Percentiles rank a stretch among this genome's conserved stretches.
Conservation (phyloP, 257 asterid species). For the Ligustrum vulgare region DNA sequence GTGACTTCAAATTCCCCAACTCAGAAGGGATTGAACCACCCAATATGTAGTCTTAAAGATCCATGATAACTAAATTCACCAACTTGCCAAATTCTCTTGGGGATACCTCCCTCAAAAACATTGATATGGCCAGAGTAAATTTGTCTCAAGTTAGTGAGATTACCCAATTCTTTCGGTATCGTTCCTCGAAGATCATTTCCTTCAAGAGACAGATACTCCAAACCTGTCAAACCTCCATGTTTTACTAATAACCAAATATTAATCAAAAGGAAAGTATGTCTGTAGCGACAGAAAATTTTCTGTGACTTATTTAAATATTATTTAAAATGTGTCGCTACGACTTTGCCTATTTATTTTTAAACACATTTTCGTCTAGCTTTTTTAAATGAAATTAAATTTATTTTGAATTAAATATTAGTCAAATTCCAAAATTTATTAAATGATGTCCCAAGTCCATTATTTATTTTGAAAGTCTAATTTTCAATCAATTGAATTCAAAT, state of each 20-base stretch:
- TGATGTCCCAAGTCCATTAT: too few species aligned
- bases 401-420: too few species aligned
- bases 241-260: background rate
- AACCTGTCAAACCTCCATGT: conserved; percentile 49
- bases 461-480: too few species aligned
- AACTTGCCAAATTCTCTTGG: conserved; percentile 74
- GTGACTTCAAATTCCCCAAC: conserved; percentile 61
- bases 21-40: conserved; percentile 74
- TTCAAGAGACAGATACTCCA: conserved; percentile 72
- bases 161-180: conserved; percentile 73
- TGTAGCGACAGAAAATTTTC: too few species aligned
- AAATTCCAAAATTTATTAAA: too few species aligned
- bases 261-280: too few species aligned
- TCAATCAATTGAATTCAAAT: too few species aligned
- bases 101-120: conserved; percentile 72
- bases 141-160: conserved; percentile 72
- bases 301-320: too few species aligned
- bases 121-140: conserved; percentile 73
- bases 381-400: too few species aligned
- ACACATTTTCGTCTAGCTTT: too few species aligned
- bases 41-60: conserved; percentile 67
- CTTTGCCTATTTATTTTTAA: too few species aligned
- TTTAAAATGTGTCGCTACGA: too few species aligned
- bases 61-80: conserved; percentile 62
- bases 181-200: conserved; percentile 79